Base-by-base conservation (phyloP, 2,329 filamentous ascomycete genomes). In the Talaromyces sp. region DNA sequence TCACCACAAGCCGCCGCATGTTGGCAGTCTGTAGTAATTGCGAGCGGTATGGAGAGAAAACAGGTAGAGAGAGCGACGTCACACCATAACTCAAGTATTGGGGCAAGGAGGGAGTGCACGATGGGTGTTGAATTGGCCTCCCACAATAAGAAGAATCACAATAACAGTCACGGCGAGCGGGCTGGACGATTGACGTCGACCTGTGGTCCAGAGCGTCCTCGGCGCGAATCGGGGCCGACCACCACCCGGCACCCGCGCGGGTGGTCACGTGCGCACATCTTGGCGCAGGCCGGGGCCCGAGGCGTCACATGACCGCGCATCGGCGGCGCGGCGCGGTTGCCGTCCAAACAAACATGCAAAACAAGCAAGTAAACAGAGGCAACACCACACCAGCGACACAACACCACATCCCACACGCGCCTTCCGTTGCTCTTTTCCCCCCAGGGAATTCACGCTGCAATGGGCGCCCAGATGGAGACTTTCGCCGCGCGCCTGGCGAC, bases 401-500 rank as follows among this genome's bases (percentile, higher is more conserved):
- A 27, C 27, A 26, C 26, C 49, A 52, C 4, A n/a, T 1, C 8
- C 46, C 19, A 17, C 17, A 29, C 49, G 49, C 49, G 49, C 24
- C 49, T 52, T 52, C 49, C 49, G 24, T 29, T 17, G 21, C 24
- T 46, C 41, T 46, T n/a, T n/a, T 21, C 41, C 41, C 38, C 6
- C 41, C 11, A 52, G 14, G 26, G 27, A 29, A 52, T n/a, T 46
- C 13, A 21, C n/a, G 21, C 14, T 32, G 63, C 35, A 56, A 73
- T 72, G 69, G 62, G 62, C 57, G 64, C 75, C 17, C 75, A 75
- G 62, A 81, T 84, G 78, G 79, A 82, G 66, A 89, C 89, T 17
- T 87, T 87, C 65, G 86, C 91, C 65, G 88, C 87, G 68, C 90
- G 95, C 54, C 78, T 97, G 38, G 87, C 86, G 32, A 93, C 91